These are phyloP conservation scores for Gracilaria domingensis DNA, from an alignment of 23 red algal species.

Conservation along the genomic window DNA sequence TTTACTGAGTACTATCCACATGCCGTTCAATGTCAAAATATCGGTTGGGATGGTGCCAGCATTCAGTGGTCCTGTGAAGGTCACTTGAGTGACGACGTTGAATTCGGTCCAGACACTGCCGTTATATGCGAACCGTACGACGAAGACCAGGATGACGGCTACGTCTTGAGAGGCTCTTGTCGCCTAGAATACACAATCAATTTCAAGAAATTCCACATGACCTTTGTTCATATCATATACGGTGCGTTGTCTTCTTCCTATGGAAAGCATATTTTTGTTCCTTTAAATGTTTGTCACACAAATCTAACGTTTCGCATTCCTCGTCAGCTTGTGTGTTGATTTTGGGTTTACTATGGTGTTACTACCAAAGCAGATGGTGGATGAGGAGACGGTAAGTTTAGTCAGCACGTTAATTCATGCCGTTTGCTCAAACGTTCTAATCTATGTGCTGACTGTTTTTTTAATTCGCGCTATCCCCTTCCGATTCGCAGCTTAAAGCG, in stretches of 20 bases:
- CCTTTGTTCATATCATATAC: slow-evolving; percentile 72
- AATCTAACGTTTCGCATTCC: background rate
- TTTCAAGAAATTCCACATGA: slow-evolving; percentile 56
- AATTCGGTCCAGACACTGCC: slow-evolving; percentile 71
- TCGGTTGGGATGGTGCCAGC: slow-evolving; percentile 67
- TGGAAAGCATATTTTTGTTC: background rate
- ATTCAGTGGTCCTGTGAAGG: slow-evolving; percentile 78
- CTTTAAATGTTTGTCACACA: background rate
- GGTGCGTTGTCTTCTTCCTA: slow-evolving; percentile 4
- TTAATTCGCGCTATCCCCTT: background rate
- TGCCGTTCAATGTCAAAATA: slow-evolving; percentile 71
- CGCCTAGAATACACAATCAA: slow-evolving; percentile 76
- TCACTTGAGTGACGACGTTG: slow-evolving; percentile 28
- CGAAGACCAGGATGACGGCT: slow-evolving; percentile 57
- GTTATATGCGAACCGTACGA: slow-evolving; percentile 68
- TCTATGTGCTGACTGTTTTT: too few relatives aligned
- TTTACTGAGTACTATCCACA: slow-evolving; percentile 61
- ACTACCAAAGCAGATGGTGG: slow-evolving; percentile 52
- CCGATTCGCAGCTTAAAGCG: background rate
- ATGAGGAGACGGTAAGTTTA: slow-evolving; percentile 50
- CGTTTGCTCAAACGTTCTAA: background rate
- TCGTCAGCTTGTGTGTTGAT: slow-evolving; percentile 32
- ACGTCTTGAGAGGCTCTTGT: slow-evolving; percentile 62
- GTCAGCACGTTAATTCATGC: background rate
- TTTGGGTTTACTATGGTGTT: slow-evolving; percentile 50